Evolutionary conservation across 2,329 filamentous ascomycete genomes (phyloP), one percentile per base, ranked within the genome.

Genomic region (Davidsoniella neocaledoniae): DNA sequence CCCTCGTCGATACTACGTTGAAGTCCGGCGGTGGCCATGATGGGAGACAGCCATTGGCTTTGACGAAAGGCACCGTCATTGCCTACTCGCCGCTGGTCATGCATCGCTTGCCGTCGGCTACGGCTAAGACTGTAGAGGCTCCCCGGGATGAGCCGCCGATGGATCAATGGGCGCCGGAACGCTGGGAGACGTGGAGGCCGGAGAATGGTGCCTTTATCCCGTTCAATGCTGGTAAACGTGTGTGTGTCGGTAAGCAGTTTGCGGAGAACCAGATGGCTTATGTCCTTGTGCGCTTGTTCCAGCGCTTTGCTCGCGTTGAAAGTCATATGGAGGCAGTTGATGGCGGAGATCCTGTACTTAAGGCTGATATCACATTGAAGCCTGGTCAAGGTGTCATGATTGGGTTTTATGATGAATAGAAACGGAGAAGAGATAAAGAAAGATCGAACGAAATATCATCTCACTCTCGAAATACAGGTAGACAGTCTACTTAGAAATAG

Each of bases 171-270:
- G 69, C 68, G 53, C 83, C 83, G 1, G 81, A 85, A 44, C 69
- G 82, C 51, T 87, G 82, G 82, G 65, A 63, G 46, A 54, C 63
- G 56, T 76, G 76, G 72, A 73, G 77, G 58, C 79, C 79, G 0
- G 73, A 72, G 58, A 74, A 76, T 0, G 84, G 81, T 76, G 73
- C 79, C 54, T 86, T 83, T 60, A 72, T 86, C 40, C 82, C 83
- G 3, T 86, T 86, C 63, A 86, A 85, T 60, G 79, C 79, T 9
- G 82, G 81, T 1, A 79, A 82, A 41, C 68, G 83, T 29, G 82
- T 85, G 59, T 85, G 83, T 63, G 76, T 87, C 53, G 82, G 83
- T 1, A 82, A 90, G 69, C 82, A 90, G 62, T 90, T 87, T 61
- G 85, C 84, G 12, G 64, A 88, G 43, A 86, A 82, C 0, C 82